Evolutionary conservation across 2,329 filamentous ascomycete genomes (phyloP), one percentile per base, ranked within the genome.

Genomic region (Scedosporium boydii): DNA sequence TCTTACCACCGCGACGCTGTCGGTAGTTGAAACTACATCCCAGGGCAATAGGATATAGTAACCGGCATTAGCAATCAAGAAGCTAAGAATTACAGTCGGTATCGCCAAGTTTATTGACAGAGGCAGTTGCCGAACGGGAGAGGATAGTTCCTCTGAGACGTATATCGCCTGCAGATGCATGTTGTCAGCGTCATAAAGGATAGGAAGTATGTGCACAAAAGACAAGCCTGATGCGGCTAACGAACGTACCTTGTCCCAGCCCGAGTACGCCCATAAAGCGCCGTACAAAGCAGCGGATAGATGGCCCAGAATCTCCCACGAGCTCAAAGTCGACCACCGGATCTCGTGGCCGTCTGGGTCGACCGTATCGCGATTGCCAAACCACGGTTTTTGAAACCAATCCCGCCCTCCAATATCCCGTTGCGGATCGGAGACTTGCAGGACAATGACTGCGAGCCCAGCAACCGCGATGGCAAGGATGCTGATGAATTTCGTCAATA

Each of bases 31-130:
- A 2, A 87, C 74, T 0, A 81, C 74, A 23, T 79, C 70, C 84
- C 84, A 87, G 0, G 85, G 83, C 0, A 88, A 75, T 2, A 87
- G 73, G 21, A 87, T 76, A 65, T 87, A 87, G 70, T 87, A 87
- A 1, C 83, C 79, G 0, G 84, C 75, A 65, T 87, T 88, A 1
- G 84, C 80, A 0, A 81, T 75, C 29, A 87, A 75, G 68, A 86
- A 87, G 63, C 82, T 85, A 2, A 81, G 64, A 0, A 87, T 78
- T 18, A 87, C 85, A 0, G 82, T 82, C 0, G 84, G 80, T 38
- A 87, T 77, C 0, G 85, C 82, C 0, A 79, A 80, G 69, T 87
- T 85, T 69, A 88, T 84, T 2, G 84, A 83, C 2, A 82, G 78
- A 0, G 85, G 85, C 0, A 88, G 76, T 66, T 84, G 82, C 18